These are phyloP conservation scores for Lathyrus tuberosus DNA, from an alignment of 306 rosid species.

Conservation along the genomic window DNA sequence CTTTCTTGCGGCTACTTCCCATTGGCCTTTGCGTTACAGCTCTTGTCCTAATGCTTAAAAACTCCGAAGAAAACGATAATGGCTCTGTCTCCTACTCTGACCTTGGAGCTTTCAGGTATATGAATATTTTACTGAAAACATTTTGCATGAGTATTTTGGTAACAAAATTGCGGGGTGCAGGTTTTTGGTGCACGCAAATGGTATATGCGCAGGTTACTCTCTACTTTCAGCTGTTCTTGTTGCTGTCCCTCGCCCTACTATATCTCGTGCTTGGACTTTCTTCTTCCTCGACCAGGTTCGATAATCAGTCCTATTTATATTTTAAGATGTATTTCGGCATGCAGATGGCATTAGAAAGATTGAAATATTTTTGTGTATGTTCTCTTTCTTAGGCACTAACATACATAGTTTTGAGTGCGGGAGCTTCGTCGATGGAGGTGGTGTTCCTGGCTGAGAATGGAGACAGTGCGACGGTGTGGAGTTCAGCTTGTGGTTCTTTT, in stretches of 20 bases:
- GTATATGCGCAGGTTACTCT: slow-evolving; percentile 90
- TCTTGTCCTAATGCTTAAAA: slow-evolving; percentile 78
- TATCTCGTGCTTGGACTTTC: slow-evolving; percentile 80
- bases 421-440: slow-evolving; percentile 70
- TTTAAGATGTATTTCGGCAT: no score
- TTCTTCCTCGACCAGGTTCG: slow-evolving; percentile 80
- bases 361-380: not conserved
- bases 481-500: slow-evolving; percentile 67
- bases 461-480: slow-evolving; percentile 58
- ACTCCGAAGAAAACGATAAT: slow-evolving; percentile 65
- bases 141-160: not conserved
- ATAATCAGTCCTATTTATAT: no score
- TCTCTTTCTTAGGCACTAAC: slow-evolving; percentile 55
- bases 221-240: slow-evolving; percentile 69
- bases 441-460: slow-evolving; percentile 78
- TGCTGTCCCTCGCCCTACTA: slow-evolving; percentile 64
- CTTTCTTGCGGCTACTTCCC: slow-evolving; percentile 72
- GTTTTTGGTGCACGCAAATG: slow-evolving; percentile 90
- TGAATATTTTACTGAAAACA: not conserved
- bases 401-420: slow-evolving; percentile 71
- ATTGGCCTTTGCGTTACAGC: slow-evolving; percentile 78
- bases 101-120: slow-evolving; percentile 79
- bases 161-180: slow-evolving; percentile 42
- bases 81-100: slow-evolving; percentile 75
- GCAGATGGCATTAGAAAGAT: no score